A percentile compares a stretch with the other conserved stretches of the same genome.
These are phyloP conservation scores for Achaetomiella virescens DNA, from an alignment of 495 filamentous ascomycete species.

Conservation along the genomic window DNA sequence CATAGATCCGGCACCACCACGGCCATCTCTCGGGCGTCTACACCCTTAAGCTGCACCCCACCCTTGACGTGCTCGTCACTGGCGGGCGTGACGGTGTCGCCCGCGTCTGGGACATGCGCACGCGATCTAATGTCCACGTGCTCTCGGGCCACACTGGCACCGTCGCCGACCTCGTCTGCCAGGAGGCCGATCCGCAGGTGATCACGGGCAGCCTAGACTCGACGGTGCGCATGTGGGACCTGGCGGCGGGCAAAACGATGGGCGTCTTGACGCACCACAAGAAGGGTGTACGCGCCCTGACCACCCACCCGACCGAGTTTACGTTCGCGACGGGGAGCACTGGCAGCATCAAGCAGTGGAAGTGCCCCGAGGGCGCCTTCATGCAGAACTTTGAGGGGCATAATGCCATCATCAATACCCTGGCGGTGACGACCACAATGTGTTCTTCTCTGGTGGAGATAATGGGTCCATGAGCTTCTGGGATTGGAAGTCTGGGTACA, in stretches of 20 bases:
- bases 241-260: conserved; percentile 95
- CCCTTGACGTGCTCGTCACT: conserved; percentile 88
- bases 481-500: conserved; percentile 97
- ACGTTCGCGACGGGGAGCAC: conserved; percentile 92
- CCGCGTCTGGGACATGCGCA: conserved; percentile 98
- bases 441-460: conserved; percentile 91
- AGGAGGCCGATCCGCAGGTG: conserved; percentile 94
- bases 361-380: conserved; percentile 94
- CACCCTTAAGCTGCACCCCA: conserved; percentile 83
- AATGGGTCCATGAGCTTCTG: conserved; percentile 97
- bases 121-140: conserved; percentile 90
- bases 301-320: conserved; percentile 86
- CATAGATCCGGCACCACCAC: conserved; percentile 85
- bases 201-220: conserved; percentile 86
- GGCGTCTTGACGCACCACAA: conserved; percentile 97
- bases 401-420: conserved; percentile 90
- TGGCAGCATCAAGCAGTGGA: conserved; percentile 98
- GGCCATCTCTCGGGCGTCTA: conserved; percentile 96
- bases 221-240: conserved; percentile 91
- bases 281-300: conserved; percentile 84
- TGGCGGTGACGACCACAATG: conserved; percentile 89
- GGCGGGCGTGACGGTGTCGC: conserved; percentile 92
- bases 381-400: conserved; percentile 99
- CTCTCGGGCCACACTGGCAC: conserved; percentile 84
- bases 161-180: conserved; percentile 80